These are phyloP conservation scores for Cyberlindnera mississippiensis DNA, from an alignment of 805 yeast genomes.

Conservation along the genomic window DNA sequence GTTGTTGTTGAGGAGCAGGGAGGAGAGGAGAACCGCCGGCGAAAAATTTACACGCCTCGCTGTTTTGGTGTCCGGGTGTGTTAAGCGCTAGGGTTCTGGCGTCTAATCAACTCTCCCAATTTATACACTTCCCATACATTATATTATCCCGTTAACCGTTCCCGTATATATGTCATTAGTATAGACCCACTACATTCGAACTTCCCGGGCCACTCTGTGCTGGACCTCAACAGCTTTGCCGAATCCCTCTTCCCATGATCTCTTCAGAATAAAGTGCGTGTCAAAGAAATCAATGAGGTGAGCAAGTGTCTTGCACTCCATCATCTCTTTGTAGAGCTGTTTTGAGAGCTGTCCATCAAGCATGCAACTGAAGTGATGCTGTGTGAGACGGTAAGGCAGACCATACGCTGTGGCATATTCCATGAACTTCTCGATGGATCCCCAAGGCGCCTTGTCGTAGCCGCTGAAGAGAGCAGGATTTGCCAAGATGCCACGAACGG, in stretches of 20 bases:
- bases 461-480: slow-evolving; percentile 92
- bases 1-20: background rate
- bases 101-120: too few species aligned
- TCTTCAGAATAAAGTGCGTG: slow-evolving; percentile 53
- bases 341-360: slow-evolving; percentile 51
- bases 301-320: slow-evolving; percentile 51
- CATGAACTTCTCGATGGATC: slow-evolving; percentile 81
- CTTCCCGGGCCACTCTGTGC: slow-evolving; percentile 29
- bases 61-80: slow-evolving; percentile 8
- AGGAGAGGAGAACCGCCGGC: background rate
- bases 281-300: slow-evolving; percentile 86
- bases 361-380: slow-evolving; percentile 91
- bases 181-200: slow-evolving; percentile 24
- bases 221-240: slow-evolving; percentile 50
- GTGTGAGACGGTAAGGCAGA: slow-evolving; percentile 75
- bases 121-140: too few species aligned
- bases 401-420: slow-evolving; percentile 77
- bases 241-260: slow-evolving; percentile 68
- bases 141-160: too few species aligned
- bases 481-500: slow-evolving; percentile 80
- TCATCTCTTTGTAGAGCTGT: slow-evolving; percentile 54
- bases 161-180: too few species aligned
- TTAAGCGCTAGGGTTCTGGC: slow-evolving; percentile 1
- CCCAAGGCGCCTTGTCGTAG: slow-evolving; percentile 76
- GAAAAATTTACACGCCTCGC: background rate